Conservation (phyloP, 2,329 filamentous ascomycete genomes). For the Neoarthrinium moseri region DNA sequence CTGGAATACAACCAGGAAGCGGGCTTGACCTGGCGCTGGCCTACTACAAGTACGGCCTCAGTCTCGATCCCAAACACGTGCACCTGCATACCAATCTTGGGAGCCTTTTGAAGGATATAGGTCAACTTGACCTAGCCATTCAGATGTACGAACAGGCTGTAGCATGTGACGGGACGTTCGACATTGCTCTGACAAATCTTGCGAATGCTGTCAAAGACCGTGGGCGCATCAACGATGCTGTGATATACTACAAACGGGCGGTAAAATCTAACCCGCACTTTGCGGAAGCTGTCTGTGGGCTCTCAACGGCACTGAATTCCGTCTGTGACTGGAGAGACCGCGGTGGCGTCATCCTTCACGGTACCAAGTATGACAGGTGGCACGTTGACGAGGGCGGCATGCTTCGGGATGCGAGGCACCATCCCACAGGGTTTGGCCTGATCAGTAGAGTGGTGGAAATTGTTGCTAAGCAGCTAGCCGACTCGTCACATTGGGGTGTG, state of each 20-base stretch:
- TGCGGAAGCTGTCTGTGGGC: slow-evolving; percentile 92
- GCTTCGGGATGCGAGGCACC: slow-evolving; percentile 69
- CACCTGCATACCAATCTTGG: slow-evolving; percentile 97
- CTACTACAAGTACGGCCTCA: slow-evolving; percentile 93
- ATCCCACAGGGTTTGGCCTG: slow-evolving; percentile 69
- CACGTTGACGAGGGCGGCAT: slow-evolving; percentile 85
- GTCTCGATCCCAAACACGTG: slow-evolving; percentile 83
- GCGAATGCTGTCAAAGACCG: slow-evolving; percentile 98
- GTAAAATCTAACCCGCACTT: slow-evolving; percentile 93
- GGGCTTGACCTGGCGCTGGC: slow-evolving; percentile 84
- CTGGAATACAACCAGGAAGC: slow-evolving; percentile 81
- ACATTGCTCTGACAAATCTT: slow-evolving; percentile 93
- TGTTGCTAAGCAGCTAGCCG: slow-evolving; percentile 80
- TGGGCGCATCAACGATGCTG: slow-evolving; percentile 87
- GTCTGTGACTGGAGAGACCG: slow-evolving; percentile 93
- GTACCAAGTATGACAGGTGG: slow-evolving; percentile 80
- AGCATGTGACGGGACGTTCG: slow-evolving; percentile 87
- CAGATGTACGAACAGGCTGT: slow-evolving; percentile 97
- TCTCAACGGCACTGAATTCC: slow-evolving; percentile 93
- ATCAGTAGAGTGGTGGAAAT: slow-evolving; percentile 90
- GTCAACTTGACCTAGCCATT: slow-evolving; percentile 86
- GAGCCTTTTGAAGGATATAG: slow-evolving; percentile 93
- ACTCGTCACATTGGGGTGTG: slow-evolving; percentile 83
- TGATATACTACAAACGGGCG: slow-evolving; percentile 85
- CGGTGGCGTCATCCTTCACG: slow-evolving; percentile 76